Conservation (phyloP, 192 early-diverging fungal genomes). For the Linnemannia zychae region DNA sequence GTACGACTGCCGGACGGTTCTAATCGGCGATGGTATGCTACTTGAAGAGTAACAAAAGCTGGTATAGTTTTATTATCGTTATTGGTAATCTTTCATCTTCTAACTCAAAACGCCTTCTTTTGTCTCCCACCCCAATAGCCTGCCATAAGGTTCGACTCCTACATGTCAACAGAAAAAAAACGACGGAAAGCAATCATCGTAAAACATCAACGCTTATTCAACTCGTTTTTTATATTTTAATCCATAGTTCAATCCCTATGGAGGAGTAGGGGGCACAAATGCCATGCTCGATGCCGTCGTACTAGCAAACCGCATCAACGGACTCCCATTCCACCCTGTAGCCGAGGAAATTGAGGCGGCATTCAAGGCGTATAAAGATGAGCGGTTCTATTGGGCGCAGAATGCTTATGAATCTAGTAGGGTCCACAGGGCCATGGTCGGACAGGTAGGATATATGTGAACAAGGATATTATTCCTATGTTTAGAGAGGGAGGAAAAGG, state of each 20-base stretch:
- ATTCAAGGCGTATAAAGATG: conserved; percentile 6
- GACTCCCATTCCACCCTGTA: background rate
- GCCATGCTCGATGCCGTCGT: conserved; percentile 14
- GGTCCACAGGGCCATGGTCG: too few relatives aligned
- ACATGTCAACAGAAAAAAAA: too few relatives aligned
- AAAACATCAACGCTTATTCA: background rate
- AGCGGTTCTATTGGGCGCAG: background rate
- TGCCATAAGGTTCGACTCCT: conserved; percentile 12
- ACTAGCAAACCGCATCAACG: conserved; percentile 5
- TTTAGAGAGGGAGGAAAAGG: too few relatives aligned
- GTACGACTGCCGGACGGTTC: conserved; percentile 11
- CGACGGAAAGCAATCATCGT: too few relatives aligned
- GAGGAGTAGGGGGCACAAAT: background rate
- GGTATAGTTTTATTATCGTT: too few relatives aligned
- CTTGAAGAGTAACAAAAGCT: too few relatives aligned
- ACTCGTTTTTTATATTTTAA: background rate
- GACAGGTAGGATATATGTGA: too few relatives aligned
- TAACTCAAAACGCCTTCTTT: too few relatives aligned
- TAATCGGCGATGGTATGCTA: conserved; percentile 15
- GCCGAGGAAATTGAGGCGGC: background rate
- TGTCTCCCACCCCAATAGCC: background rate
- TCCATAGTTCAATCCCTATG: background rate
- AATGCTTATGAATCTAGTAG: too few relatives aligned
- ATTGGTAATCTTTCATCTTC: too few relatives aligned
- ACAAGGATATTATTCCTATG: too few relatives aligned